Conservation (phyloP, 768 basidiomycete genomes). For the Leccinum truebloodii region DNA sequence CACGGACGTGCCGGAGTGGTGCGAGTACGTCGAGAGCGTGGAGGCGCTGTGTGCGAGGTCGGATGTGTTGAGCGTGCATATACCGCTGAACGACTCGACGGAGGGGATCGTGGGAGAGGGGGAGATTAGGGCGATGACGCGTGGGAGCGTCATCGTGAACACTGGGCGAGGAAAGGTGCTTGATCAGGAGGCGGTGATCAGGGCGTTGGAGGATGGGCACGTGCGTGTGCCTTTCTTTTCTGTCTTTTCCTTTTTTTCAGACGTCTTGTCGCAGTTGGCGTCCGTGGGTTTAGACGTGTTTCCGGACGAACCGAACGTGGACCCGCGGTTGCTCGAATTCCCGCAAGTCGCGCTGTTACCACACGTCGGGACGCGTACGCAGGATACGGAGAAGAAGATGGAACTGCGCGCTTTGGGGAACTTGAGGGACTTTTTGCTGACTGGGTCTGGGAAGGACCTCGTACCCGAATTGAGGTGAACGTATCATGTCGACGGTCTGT, state of each 20-base stretch:
- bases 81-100: conserved; percentile 77
- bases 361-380: conserved; percentile 87
- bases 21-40: conserved; percentile 71
- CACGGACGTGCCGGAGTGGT: conserved; percentile 64
- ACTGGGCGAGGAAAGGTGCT: conserved; percentile 88
- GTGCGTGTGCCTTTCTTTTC: conserved; percentile 45
- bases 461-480: neutral
- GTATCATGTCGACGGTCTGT: neutral
- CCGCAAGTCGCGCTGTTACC: conserved; percentile 85
- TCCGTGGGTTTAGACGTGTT: conserved; percentile 83
- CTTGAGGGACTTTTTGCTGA: conserved; percentile 54
- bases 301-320: conserved; percentile 81
- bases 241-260: too few relatives aligned
- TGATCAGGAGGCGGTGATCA: conserved; percentile 84
- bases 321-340: conserved; percentile 75
- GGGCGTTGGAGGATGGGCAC: conserved; percentile 84
- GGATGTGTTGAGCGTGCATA: conserved; percentile 86
- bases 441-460: neutral
- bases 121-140: conserved; percentile 76
- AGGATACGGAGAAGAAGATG: conserved; percentile 79
- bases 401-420: conserved; percentile 80
- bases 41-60: conserved; percentile 63
- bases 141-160: conserved; percentile 78
- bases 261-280: neutral
- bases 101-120: conserved; percentile 70